Evolutionary conservation across 257 asterid genomes (phyloP).

Genomic region (Penstemon newberryi): DNA sequence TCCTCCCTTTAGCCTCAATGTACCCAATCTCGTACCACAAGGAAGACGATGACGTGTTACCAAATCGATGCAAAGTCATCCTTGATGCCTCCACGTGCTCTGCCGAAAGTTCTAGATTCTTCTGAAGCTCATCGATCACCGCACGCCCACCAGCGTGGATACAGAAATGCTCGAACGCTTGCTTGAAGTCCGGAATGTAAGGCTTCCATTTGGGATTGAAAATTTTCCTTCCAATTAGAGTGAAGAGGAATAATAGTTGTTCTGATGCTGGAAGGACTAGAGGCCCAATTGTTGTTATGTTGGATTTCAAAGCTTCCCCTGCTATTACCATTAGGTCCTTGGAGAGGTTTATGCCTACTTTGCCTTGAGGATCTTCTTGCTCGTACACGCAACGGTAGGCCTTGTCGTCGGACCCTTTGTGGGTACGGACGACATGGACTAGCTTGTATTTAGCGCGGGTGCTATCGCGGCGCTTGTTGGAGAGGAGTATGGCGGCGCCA

Average conservation of each 20-base stretch:
- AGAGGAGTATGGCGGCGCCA: constrained; percentile 72
- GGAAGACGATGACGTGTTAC: constrained; percentile 81
- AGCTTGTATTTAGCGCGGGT: constrained; percentile 63
- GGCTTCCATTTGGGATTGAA: constrained; percentile 87
- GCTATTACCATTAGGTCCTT: constrained; percentile 88
- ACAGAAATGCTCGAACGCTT: constrained; percentile 82
- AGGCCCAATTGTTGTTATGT: constrained; percentile 85
- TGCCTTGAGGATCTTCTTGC: constrained; percentile 78
- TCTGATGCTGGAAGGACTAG: constrained; percentile 82
- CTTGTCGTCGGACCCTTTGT: constrained; percentile 82
- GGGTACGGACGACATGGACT: constrained; percentile 83
- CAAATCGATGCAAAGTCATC: constrained; percentile 80
- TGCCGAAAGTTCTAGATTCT: constrained; percentile 71
- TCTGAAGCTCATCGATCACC: constrained; percentile 89
- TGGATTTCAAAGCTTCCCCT: constrained; percentile 81
- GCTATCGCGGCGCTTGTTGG: constrained; percentile 62
- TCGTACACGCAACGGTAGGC: constrained; percentile 72
- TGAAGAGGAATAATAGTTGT: constrained; percentile 70
- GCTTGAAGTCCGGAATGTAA: constrained; percentile 81
- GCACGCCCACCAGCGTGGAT: constrained; percentile 91
- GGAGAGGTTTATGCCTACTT: constrained; percentile 73
- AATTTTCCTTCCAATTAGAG: constrained; percentile 74
- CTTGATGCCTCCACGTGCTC: constrained; percentile 94
- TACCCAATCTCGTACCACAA: constrained; percentile 78
- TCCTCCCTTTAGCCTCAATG: constrained; percentile 77